Conservation (phyloP, 164 flowering plant species). For the Paratinospora sagittata region DNA sequence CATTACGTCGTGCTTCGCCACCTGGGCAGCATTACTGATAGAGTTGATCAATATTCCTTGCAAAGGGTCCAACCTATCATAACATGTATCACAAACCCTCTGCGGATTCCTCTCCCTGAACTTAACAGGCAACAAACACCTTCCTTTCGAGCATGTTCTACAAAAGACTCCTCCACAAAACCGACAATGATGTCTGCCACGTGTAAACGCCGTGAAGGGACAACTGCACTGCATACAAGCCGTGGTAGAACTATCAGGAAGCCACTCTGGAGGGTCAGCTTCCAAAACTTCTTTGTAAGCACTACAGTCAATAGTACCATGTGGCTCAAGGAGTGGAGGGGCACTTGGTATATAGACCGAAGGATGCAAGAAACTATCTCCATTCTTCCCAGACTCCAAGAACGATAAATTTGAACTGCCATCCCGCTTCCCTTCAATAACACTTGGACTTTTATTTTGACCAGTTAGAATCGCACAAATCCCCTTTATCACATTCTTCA, state of each 20-base stretch:
- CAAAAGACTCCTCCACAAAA: slow-evolving; percentile 96
- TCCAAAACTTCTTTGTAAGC: slow-evolving; percentile 74
- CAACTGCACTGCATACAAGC: slow-evolving; percentile 81
- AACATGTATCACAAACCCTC: slow-evolving; percentile 89
- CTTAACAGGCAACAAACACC: slow-evolving; percentile 84
- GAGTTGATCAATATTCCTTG: slow-evolving; percentile 66
- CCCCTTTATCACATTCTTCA: slow-evolving; percentile 81
- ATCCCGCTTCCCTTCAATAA: slow-evolving; percentile 16
- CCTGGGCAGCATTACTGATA: slow-evolving; percentile 82
- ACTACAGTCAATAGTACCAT: slow-evolving; percentile 40
- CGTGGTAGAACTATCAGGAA: slow-evolving; percentile 71
- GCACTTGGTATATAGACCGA: slow-evolving; percentile 93
- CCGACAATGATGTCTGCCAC: slow-evolving; percentile 96
- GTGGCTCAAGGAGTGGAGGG: slow-evolving; percentile 77
- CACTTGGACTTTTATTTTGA: slow-evolving; percentile 31
- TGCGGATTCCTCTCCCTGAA: slow-evolving; percentile 91
- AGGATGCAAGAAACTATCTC: slow-evolving; percentile 66
- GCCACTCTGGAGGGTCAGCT: slow-evolving; percentile 93
- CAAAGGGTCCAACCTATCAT: slow-evolving; percentile 86
- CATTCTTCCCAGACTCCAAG: slow-evolving; percentile 69
- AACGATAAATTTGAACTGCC: slow-evolving; percentile 54
- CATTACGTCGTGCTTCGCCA: slow-evolving; percentile 83
- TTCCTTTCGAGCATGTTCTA: slow-evolving; percentile 70
- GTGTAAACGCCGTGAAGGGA: slow-evolving; percentile 75
- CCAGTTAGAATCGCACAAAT: slow-evolving; percentile 74